Evolutionary conservation across 2,329 filamentous ascomycete genomes (phyloP).

Genomic region (Fusarium virguliforme): DNA sequence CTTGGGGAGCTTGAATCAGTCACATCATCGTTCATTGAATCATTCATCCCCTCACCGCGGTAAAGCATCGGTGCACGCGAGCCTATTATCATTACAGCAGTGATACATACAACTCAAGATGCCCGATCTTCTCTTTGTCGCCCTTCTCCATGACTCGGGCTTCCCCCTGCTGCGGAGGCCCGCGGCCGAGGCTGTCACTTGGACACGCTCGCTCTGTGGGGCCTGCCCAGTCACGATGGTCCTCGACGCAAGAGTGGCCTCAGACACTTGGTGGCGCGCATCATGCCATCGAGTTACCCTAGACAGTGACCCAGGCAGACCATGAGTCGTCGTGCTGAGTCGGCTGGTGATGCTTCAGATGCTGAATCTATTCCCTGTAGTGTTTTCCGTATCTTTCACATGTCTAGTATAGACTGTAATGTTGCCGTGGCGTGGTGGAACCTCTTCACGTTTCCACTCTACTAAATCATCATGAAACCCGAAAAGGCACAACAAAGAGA

Average conservation of each 20-base stretch:
- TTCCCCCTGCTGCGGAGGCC: slow-evolving; percentile 5
- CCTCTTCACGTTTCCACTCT: neutral
- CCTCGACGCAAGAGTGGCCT: slow-evolving; percentile 39
- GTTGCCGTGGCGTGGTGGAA: neutral
- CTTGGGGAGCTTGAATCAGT: slow-evolving; percentile 19
- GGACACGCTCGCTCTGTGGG: slow-evolving; percentile 35
- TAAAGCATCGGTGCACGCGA: neutral
- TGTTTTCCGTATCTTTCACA: neutral
- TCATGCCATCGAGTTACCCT: slow-evolving; percentile 36
- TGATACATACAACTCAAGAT: no score
- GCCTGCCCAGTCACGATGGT: slow-evolving; percentile 25
- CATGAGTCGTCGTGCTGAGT: slow-evolving; percentile 22
- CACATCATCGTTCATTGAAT: slow-evolving; percentile 44
- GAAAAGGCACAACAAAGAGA: slow-evolving; percentile 19
- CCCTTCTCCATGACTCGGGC: neutral
- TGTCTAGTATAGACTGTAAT: no score
- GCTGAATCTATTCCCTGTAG: neutral
- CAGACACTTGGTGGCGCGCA: slow-evolving; percentile 37
- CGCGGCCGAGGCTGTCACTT: slow-evolving; percentile 42
- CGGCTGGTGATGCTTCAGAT: neutral
- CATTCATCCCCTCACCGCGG: slow-evolving; percentile 12
- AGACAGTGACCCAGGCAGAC: slow-evolving; percentile 22
- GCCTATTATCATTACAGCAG: no score
- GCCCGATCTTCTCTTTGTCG: slow-evolving; percentile 16
- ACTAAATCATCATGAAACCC: slow-evolving; percentile 2